These are phyloP conservation scores for Apiospora rasikravindrae DNA, from an alignment of 2,329 filamentous ascomycete genomes.

Conservation along the genomic window DNA sequence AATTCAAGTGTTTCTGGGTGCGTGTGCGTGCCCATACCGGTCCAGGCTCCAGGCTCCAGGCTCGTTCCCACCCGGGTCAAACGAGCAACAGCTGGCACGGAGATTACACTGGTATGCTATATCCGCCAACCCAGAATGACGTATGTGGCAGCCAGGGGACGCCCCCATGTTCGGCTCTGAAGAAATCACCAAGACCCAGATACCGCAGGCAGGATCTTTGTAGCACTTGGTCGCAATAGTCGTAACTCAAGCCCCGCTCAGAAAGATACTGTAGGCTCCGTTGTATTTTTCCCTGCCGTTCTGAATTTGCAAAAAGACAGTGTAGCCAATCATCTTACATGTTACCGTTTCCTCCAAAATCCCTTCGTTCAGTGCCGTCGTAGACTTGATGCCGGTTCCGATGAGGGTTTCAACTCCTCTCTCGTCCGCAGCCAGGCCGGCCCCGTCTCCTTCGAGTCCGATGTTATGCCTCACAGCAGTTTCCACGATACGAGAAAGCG, in stretches of 20 bases:
- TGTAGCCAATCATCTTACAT: constrained; percentile 5
- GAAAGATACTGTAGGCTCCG: not conserved
- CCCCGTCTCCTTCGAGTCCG: not conserved
- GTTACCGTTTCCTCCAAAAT: not conserved
- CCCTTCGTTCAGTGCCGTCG: not conserved
- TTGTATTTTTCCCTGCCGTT: not conserved
- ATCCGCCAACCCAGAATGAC: constrained; percentile 18
- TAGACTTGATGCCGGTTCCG: not conserved
- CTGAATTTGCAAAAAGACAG: not conserved
- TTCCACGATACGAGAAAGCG: not conserved
- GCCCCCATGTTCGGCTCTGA: not conserved
- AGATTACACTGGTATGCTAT: constrained; percentile 3
- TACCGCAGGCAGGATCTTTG: not conserved
- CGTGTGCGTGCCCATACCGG: not conserved
- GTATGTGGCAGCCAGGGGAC: constrained; percentile 20
- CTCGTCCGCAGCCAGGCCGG: not conserved
- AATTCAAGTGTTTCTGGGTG: not conserved
- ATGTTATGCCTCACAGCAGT: not conserved
- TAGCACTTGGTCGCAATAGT: constrained; percentile 5
- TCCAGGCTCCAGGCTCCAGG: not conserved
- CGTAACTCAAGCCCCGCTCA: not conserved
- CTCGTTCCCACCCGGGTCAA: not conserved
- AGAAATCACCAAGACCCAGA: constrained; percentile 5
- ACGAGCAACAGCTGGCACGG: not conserved
- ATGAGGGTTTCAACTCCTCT: not conserved